Evolutionary conservation across 495 filamentous ascomycete genomes (phyloP), one percentile per base, ranked within the genome.

Genomic region (Aspergillus carlsbadensis): DNA sequence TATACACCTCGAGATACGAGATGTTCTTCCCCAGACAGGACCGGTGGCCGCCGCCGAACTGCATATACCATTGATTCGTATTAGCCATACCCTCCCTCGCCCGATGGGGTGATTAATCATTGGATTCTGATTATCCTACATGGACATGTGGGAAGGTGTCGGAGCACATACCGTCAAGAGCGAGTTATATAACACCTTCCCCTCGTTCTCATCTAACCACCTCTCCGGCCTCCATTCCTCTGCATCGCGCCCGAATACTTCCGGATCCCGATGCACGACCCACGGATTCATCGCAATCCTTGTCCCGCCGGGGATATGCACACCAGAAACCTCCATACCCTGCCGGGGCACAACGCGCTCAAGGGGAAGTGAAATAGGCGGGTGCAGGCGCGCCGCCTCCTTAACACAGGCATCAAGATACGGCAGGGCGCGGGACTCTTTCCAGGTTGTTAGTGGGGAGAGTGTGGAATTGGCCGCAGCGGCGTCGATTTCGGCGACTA

Each of bases 331-430:
- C 1, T 1, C 17, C 2, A 24, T n/a, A 0, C 52, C 52, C 1
- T 2, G 4, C 2, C 7, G 26, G 48, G 24, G 62, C 13, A 52
- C 67, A 14, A 75, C 54, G 1, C 75, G 62, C 49, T 76, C 74
- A 40, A 76, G 52, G 1, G 66, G 72, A 5, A 71, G 56, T 0
- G 55, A 46, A 18, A 78, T 61, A 2, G 72, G 66, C 5, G 75
- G 76, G 39, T 74, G 70, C 17, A 77, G 63, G 21, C 85, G 75
- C 67, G 83, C 79, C 1, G 80, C 75, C 63, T 88, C 86, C 57
- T 85, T 86, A 36, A 88, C 76, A 56, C 60, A 62, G 7, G 75
- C 71, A 37, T 73, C 64, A 3, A 77, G 69, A 56, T 72, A 76
- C 0, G 73, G 62, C 5, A 75, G 59, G 5, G 53, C 29, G 22